Percentiles rank a stretch among this genome's conserved stretches.
These are phyloP conservation scores for Penicillium waksmanii DNA, from an alignment of 495 filamentous ascomycete species.

Conservation along the genomic window DNA sequence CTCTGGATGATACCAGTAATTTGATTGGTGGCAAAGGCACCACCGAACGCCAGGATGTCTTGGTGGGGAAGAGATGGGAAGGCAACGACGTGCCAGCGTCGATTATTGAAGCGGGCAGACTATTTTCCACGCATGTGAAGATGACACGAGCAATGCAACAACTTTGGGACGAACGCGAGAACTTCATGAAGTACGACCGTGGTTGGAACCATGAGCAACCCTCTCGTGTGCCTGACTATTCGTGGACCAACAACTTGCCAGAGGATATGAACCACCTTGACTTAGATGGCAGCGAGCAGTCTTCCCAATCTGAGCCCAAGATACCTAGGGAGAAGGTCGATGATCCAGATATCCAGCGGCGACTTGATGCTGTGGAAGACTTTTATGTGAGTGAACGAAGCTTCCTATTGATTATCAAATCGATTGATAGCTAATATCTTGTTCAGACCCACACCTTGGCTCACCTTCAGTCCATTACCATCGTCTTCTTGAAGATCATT, in stretches of 20 bases:
- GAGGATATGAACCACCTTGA: background rate
- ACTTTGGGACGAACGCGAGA: constrained; percentile 91
- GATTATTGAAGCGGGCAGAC: constrained; percentile 91
- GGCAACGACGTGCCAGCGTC: constrained; percentile 89
- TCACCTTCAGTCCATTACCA: constrained; percentile 89
- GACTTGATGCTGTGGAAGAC: constrained; percentile 72
- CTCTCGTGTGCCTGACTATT: constrained; percentile 29
- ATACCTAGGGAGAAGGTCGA: constrained; percentile 57
- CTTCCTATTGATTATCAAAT: background rate
- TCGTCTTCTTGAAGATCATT: constrained; percentile 87
- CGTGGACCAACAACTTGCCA: background rate
- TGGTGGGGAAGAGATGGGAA: constrained; percentile 84
- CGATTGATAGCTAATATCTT: constrained; percentile 10
- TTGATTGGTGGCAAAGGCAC: constrained; percentile 83
- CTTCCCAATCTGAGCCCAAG: constrained; percentile 24
- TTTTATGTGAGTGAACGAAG: constrained; percentile 73
- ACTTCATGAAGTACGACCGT: constrained; percentile 86
- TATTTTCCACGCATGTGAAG: constrained; percentile 86
- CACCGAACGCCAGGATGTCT: constrained; percentile 71
- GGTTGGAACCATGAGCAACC: constrained; percentile 74
- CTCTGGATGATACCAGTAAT: constrained; percentile 79
- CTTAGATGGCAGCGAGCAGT: constrained; percentile 19
- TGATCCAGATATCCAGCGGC: constrained; percentile 59
- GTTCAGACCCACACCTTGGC: constrained; percentile 72
- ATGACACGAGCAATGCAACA: constrained; percentile 91